Evolutionary conservation across 306 rosid genomes (phyloP), one percentile per base, ranked within the genome.

Genomic region (Trifolium pratense): DNA sequence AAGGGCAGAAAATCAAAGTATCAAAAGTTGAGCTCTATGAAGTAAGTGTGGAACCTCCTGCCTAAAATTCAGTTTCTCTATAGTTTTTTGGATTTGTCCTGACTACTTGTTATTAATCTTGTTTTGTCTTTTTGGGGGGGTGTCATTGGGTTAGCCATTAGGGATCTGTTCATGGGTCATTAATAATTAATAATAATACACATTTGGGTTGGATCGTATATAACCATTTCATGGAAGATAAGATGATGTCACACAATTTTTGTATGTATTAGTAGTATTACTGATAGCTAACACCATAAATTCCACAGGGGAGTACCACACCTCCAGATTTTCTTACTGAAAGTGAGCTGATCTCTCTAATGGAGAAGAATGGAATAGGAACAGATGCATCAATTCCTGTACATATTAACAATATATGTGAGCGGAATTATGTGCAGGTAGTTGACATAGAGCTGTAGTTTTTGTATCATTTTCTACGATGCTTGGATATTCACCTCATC

Each of bases 361-460:
- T 93, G 98, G 98, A 93, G 87, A 93, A 93, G 82, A 65, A 93
- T 81, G 98, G 96, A 74, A 89, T 93, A 49, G 98, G 98, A 68
- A 93, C 98, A 3, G 98, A 93, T 89, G 97, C 96, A 61, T 93
- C 98, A 68, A 93, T 93, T 82, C 80, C 98, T 34, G 97, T 89
- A 68, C 98, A 93, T 84, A 88, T 93, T 79, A 93, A 91, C 88
- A 93, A 93, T 89, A 93, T 93, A 75, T 87, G 97, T 37, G 98
- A 93, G 81, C 92, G 98, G 74, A 93, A 93, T 82, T 93, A 85
- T 83, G 98, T 93, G 81, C 97, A 93, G 98, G 98, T 93, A 59
- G 66, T 74, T 20, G 51, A 61, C 76, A 53, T 48, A 53, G 73
- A 61, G 23, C 34, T 58, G 57, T 64, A 45, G 42, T 65, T 46